These are phyloP conservation scores for Lactarius evosmus DNA, from an alignment of 768 basidiomycete genomes.

Conservation along the genomic window DNA sequence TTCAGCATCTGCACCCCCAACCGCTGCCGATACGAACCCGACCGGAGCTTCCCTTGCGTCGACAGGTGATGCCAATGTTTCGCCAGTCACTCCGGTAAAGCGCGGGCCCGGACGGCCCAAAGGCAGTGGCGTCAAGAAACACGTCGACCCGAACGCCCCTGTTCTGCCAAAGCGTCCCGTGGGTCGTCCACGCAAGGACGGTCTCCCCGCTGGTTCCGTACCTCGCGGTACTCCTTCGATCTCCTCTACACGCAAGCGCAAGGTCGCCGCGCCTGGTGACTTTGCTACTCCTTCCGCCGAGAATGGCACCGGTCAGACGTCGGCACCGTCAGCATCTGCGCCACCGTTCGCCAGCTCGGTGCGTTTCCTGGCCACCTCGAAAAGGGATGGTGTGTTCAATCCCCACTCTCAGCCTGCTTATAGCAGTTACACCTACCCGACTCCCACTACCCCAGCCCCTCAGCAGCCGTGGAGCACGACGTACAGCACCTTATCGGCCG, in stretches of 20 bases:
- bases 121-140: constrained; percentile 71
- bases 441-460: constrained; percentile 18
- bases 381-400: constrained; percentile 6
- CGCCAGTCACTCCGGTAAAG: constrained; percentile 42
- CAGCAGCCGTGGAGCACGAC: constrained; percentile 22
- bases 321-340: constrained; percentile 16
- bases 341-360: constrained; percentile 23
- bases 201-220: constrained; percentile 73
- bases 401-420: constrained; percentile 14
- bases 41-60: neutral
- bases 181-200: constrained; percentile 78
- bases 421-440: constrained; percentile 21
- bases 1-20: constrained; percentile 5
- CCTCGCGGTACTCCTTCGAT: constrained; percentile 40
- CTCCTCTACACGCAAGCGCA: constrained; percentile 24
- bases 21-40: constrained; percentile 7
- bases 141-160: constrained; percentile 36
- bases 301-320: constrained; percentile 3
- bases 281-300: constrained; percentile 29
- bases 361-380: constrained; percentile 7
- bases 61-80: constrained; percentile 5
- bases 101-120: constrained; percentile 75
- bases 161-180: constrained; percentile 74
- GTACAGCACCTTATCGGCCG: constrained; percentile 28
- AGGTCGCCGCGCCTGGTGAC: constrained; percentile 33